Conservation (phyloP, 1,284 basidiomycete species). For the Peniophora sp. region DNA sequence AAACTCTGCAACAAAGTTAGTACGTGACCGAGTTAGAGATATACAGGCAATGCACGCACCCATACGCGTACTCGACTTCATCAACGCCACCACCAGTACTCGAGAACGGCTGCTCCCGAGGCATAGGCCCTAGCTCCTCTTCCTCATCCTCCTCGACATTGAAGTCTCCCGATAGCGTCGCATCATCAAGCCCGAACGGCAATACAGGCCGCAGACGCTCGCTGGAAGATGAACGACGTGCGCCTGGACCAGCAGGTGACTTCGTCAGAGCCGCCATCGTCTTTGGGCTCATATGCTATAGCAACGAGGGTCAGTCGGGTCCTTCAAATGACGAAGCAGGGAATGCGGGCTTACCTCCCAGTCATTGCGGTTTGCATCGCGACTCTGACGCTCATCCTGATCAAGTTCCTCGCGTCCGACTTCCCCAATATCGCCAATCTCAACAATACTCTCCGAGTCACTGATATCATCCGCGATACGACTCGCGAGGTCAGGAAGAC, state of each 20-base stretch:
- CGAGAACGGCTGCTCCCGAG: slow-evolving; percentile 61
- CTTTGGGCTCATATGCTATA: slow-evolving; percentile 87
- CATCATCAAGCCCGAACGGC: slow-evolving; percentile 72
- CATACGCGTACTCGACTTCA: slow-evolving; percentile 82
- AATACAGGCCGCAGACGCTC: slow-evolving; percentile 76
- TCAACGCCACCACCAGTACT: slow-evolving; percentile 78
- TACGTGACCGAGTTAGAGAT: neutral
- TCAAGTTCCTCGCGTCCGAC: slow-evolving; percentile 59
- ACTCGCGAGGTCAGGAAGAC: slow-evolving; percentile 61
- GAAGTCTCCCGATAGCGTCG: slow-evolving; percentile 45
- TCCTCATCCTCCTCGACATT: slow-evolving; percentile 49
- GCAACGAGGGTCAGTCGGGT: neutral
- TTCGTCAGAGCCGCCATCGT: slow-evolving; percentile 87
- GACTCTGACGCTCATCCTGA: slow-evolving; percentile 49
- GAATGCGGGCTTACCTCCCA: slow-evolving; percentile 72
- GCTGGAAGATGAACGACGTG: slow-evolving; percentile 71
- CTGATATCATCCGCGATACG: slow-evolving; percentile 77
- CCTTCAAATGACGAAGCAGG: slow-evolving; percentile 1
- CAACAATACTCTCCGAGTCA: slow-evolving; percentile 84
- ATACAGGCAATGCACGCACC: slow-evolving; percentile 37
- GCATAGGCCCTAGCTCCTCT: slow-evolving; percentile 66
- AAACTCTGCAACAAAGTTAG: neutral
- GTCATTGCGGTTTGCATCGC: slow-evolving; percentile 80
- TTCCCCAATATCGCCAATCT: slow-evolving; percentile 80
- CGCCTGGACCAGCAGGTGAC: slow-evolving; percentile 60